A percentile compares a stretch with the other conserved stretches of the same genome.
Conservation (phyloP, 176 grass and related monocot genomes). For the Eremochloa ophiuroides region DNA sequence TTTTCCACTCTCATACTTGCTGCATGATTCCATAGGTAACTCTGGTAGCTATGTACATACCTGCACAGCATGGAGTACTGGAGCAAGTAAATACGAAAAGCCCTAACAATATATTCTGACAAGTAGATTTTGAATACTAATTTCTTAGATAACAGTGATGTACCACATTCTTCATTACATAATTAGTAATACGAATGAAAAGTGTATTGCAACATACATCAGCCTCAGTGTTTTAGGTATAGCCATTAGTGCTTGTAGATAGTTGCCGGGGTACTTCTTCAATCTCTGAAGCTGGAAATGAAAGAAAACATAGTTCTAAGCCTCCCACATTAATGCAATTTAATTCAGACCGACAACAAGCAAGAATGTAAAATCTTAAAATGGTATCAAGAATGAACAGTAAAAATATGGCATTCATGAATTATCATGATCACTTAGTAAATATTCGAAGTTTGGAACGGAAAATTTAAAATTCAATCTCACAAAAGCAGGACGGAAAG, state of each 20-base stretch:
- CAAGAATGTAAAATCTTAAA: conserved; percentile 12
- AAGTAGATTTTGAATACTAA: background rate
- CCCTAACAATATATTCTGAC: background rate
- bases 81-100: background rate
- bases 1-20: conserved; percentile 84
- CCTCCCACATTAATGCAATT: background rate
- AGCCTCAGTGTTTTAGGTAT: conserved; percentile 87
- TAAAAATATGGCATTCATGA: background rate
- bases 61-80: conserved; percentile 41
- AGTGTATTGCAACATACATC: conserved; percentile 55
- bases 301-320: conserved; percentile 29
- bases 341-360: background rate
- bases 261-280: conserved; percentile 91
- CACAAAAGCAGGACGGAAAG: background rate
- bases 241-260: conserved; percentile 87
- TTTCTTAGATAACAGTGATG: conserved; percentile 18
- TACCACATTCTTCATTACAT: background rate
- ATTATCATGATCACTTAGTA: background rate
- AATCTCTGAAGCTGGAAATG: conserved; percentile 81
- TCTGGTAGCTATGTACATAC: conserved; percentile 99
- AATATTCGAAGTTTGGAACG: background rate
- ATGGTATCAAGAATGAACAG: background rate
- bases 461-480: background rate
- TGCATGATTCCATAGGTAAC: conserved; percentile 97
- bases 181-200: conserved; percentile 20